These are phyloP conservation scores for Boletus barrowsii DNA, from an alignment of 768 basidiomycete species.

Conservation along the genomic window DNA sequence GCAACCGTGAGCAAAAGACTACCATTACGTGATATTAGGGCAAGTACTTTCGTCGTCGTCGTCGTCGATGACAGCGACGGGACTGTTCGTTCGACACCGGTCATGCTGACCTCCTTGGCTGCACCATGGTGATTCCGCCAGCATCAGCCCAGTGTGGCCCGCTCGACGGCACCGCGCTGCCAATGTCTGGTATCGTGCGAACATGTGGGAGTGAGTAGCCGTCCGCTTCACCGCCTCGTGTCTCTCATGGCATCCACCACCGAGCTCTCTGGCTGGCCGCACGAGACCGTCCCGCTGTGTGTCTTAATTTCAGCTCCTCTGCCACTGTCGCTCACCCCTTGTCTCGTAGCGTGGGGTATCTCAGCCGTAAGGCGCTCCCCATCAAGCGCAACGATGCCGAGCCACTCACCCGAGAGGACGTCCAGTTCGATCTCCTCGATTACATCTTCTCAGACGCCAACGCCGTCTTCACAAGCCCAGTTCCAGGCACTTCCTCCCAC, in stretches of 20 bases:
- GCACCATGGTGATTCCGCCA: neutral
- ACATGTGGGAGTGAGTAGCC: constrained; percentile 15
- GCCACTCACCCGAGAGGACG: constrained; percentile 77
- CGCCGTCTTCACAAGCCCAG: constrained; percentile 68
- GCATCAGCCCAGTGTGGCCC: neutral
- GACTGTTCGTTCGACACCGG: neutral
- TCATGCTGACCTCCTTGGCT: constrained; percentile 1
- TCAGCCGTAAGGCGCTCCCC: constrained; percentile 61
- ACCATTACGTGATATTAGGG: constrained; percentile 23
- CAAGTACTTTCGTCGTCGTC: constrained; percentile 1
- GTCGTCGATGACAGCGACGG: constrained; percentile 11
- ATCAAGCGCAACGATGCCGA: constrained; percentile 84
- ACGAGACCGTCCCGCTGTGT: constrained; percentile 54
- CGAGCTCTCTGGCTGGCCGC: constrained; percentile 40
- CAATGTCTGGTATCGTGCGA: constrained; percentile 28
- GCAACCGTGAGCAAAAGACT: constrained; percentile 24
- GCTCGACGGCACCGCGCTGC: constrained; percentile 9
- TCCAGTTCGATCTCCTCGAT: constrained; percentile 82
- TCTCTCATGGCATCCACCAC: constrained; percentile 47
- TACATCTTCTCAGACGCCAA: constrained; percentile 72
- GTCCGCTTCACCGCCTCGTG: constrained; percentile 35
- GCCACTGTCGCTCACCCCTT: constrained; percentile 7
- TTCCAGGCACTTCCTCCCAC: constrained; percentile 44
- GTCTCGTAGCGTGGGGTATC: constrained; percentile 50
- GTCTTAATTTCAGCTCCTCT: constrained; percentile 23